Conservation (phyloP, 2,329 filamentous ascomycete genomes). For the Pseudomassariella vexata region DNA sequence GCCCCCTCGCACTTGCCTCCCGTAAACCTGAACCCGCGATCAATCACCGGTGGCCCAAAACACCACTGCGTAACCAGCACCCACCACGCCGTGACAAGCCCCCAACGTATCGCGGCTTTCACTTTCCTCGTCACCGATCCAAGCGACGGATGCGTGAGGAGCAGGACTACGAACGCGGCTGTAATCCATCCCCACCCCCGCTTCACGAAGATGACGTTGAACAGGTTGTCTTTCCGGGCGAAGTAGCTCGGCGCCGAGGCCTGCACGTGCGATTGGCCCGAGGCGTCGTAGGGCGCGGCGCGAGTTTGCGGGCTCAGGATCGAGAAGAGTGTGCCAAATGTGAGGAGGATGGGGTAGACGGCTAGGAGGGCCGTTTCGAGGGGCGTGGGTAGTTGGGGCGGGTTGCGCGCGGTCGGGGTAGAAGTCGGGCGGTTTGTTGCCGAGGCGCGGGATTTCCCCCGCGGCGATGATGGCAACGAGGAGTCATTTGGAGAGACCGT, state of each 20-base stretch:
- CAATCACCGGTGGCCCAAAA: conserved; percentile 85
- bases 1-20: conserved; percentile 75
- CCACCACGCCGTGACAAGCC: conserved; percentile 71
- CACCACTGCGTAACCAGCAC: conserved; percentile 91
- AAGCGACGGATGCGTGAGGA: conserved; percentile 60
- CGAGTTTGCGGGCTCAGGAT: conserved; percentile 68
- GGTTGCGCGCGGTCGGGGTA: conserved; percentile 28
- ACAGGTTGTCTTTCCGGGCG: conserved; percentile 84
- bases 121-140: conserved; percentile 32
- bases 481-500: conserved; percentile 10
- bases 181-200: conserved; percentile 91
- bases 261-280: conserved; percentile 57
- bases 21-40: conserved; percentile 81
- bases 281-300: conserved; percentile 54
- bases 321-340: conserved; percentile 78
- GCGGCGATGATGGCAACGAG: too few species aligned
- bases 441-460: conserved; percentile 8
- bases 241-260: conserved; percentile 75
- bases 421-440: conserved; percentile 1
- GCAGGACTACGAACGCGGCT: conserved; percentile 63
- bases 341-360: conserved; percentile 70
- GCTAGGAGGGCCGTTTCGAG: conserved; percentile 60
- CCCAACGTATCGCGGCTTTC: conserved; percentile 64
- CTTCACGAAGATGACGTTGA: conserved; percentile 94
- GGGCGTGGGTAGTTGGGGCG: conserved; percentile 63